Evolutionary conservation across 371 early-diverging fungal species (phyloP).

Genomic region (Phascolomyces articulosus): DNA sequence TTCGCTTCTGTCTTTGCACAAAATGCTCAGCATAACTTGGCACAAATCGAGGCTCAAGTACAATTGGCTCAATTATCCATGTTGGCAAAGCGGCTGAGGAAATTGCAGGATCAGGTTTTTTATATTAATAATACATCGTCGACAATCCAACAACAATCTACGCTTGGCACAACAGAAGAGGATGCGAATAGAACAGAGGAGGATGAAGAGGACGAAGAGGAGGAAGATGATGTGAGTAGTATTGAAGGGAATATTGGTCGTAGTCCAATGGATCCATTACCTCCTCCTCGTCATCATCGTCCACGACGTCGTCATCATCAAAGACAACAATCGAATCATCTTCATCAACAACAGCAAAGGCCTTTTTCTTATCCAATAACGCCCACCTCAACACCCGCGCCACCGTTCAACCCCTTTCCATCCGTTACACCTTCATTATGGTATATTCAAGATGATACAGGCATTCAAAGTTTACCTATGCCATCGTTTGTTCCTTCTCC

Average conservation of each 20-base stretch:
- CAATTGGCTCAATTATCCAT: slow-evolving; percentile 14
- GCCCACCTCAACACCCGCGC: too few relatives aligned
- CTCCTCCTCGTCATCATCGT: background rate
- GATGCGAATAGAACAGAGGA: background rate
- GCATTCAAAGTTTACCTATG: slow-evolving; percentile 18
- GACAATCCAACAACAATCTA: background rate
- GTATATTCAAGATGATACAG: slow-evolving; percentile 16
- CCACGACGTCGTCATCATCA: too few relatives aligned
- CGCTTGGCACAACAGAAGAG: too few relatives aligned
- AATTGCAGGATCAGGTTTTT: slow-evolving; percentile 21
- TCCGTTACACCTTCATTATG: slow-evolving; percentile 17
- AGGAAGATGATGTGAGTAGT: slow-evolving; percentile 7
- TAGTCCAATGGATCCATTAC: background rate
- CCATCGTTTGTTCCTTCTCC: slow-evolving; percentile 31
- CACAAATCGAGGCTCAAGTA: slow-evolving; percentile 23
- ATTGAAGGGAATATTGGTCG: slow-evolving; percentile 9
- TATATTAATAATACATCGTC: background rate
- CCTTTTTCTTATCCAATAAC: too few relatives aligned
- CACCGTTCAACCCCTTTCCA: slow-evolving; percentile 11
- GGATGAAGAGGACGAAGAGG: slow-evolving; percentile 1
- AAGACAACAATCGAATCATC: background rate
- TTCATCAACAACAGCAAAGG: background rate
- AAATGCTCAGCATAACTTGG: slow-evolving; percentile 27
- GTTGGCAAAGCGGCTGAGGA: slow-evolving; percentile 9
- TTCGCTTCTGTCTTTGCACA: slow-evolving; percentile 29